Evolutionary conservation across 192 early-diverging fungal genomes (phyloP).

Genomic region (Linnemannia schmuckeri): DNA sequence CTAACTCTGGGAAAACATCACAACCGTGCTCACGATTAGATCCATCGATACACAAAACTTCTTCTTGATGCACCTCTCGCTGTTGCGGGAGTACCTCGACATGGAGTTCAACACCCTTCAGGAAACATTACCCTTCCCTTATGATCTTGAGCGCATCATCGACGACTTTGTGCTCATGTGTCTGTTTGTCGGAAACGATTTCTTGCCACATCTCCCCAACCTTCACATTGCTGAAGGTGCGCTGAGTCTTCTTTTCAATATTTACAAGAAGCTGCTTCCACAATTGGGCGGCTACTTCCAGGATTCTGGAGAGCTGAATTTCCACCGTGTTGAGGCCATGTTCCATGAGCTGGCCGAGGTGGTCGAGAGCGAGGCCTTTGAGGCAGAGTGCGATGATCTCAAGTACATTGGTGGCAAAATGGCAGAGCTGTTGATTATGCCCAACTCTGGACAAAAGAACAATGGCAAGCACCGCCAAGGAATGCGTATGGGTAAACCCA

Average conservation of each 20-base stretch:
- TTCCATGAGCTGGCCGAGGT: conserved; percentile 70
- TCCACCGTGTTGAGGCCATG: conserved; percentile 71
- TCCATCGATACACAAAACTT: conserved; percentile 70
- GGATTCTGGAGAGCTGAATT: conserved; percentile 79
- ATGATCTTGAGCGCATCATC: conserved; percentile 92
- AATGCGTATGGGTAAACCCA: conserved; percentile 55
- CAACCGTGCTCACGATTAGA: conserved; percentile 15
- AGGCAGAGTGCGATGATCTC: conserved; percentile 59
- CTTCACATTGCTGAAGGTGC: conserved; percentile 96
- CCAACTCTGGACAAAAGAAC: conserved; percentile 31
- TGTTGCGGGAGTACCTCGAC: conserved; percentile 94
- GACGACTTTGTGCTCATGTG: conserved; percentile 96
- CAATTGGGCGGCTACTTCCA: conserved; percentile 90
- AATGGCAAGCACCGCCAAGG: conserved; percentile 46
- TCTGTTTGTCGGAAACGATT: conserved; percentile 98
- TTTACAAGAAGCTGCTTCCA: conserved; percentile 75
- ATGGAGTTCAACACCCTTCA: conserved; percentile 81
- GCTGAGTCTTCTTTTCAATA: conserved; percentile 74
- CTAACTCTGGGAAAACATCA: neutral
- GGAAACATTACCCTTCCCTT: conserved; percentile 69
- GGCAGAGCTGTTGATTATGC: conserved; percentile 43
- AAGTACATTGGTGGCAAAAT: conserved; percentile 65
- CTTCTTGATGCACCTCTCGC: conserved; percentile 86
- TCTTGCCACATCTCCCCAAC: conserved; percentile 93
- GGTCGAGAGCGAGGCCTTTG: conserved; percentile 64